These are phyloP conservation scores for Colletotrichum limetticola DNA, from an alignment of 2,329 filamentous ascomycete species.

Conservation along the genomic window DNA sequence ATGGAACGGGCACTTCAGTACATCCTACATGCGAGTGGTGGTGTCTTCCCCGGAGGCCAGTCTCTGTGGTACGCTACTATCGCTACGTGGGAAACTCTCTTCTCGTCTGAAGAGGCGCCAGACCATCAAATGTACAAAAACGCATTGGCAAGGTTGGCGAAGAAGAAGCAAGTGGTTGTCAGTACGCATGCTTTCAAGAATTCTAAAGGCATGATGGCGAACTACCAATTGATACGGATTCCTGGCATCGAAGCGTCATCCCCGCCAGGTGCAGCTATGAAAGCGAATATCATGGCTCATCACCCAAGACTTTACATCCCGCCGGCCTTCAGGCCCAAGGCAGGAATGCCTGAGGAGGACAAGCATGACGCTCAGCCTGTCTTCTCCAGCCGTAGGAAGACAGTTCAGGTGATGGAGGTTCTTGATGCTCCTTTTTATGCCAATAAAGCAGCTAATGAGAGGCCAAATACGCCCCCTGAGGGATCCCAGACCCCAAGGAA, in stretches of 20 bases:
- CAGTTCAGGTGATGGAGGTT: conserved; percentile 57
- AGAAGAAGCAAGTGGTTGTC: conserved; percentile 48
- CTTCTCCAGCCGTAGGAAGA: conserved; percentile 38
- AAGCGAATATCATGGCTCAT: conserved; percentile 55
- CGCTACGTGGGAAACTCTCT: conserved; percentile 55
- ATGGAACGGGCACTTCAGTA: conserved; percentile 43
- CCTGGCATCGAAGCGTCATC: conserved; percentile 54
- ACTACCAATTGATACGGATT: conserved; percentile 57
- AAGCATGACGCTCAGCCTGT: conserved; percentile 29
- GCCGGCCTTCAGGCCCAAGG: conserved; percentile 43
- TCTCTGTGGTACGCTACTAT: conserved; percentile 60
- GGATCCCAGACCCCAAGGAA: conserved; percentile 19
- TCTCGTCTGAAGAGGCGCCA: conserved; percentile 52
- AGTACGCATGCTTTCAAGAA: conserved; percentile 57
- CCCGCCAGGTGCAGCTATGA: conserved; percentile 52
- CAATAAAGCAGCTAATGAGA: conserved; percentile 37
- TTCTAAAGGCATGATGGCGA: conserved; percentile 53
- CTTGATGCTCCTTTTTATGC: conserved; percentile 62
- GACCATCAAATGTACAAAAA: conserved; percentile 51
- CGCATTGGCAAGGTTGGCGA: conserved; percentile 51
- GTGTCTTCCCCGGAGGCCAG: conserved; percentile 62
- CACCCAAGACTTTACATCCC: conserved; percentile 58
- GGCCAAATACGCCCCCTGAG: conserved; percentile 17
- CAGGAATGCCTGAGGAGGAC: conserved; percentile 40
- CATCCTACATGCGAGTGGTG: conserved; percentile 52